Base-by-base conservation (phyloP, 1,284 basidiomycete genomes). In the Pterulicium gracile region DNA sequence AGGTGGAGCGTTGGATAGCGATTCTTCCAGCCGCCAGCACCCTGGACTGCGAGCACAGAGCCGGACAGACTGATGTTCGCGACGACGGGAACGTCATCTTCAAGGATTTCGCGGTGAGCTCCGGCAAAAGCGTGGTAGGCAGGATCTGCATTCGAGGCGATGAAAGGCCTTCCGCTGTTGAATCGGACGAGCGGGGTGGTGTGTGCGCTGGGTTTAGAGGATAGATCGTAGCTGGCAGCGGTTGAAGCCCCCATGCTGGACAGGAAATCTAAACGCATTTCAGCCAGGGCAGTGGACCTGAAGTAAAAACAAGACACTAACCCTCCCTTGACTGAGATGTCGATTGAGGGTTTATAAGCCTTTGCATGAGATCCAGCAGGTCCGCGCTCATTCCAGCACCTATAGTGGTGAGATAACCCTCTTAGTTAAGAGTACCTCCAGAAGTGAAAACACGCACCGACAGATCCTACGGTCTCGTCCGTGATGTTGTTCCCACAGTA, bases 101-200 rank as follows among this genome's bases (percentile, higher is more conserved):
- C 50, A 1, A 51, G 50, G 22, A 68, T 55, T 46, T 69, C 66
- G 49, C 61, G 66, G 23, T 64, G 61, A 1, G 67, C 68, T 45
- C 68, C 54, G 45, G 60, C 62, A 14, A 70, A 56, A 12, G 54
- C 47, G 2, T 53, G 58, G 3, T 61, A 62, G 4, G 56, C 22
- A 2, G 59, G 56, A 14, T 55, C 54, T 0, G 52, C 43, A 10
- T 46, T 45, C 3, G 55, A 52, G 1, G 54, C 45, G 27, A 32
- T 32, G 7, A n/a, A 7, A 32, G 27, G 27, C n/a, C 27, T 7
- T n/a, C 27, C 27, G n/a, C 10, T 7, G 27, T 32, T 32, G 27
- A 32, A 32, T 10, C 27, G 27, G 10, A n/a, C 27, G 7, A 32
- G 27, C 27, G 27, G 27, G n/a, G 27, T 32, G 27, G 10, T 32